Evolutionary conservation across 805 yeast genomes (phyloP).

Genomic region (Metschnikowia peoriensis): DNA sequence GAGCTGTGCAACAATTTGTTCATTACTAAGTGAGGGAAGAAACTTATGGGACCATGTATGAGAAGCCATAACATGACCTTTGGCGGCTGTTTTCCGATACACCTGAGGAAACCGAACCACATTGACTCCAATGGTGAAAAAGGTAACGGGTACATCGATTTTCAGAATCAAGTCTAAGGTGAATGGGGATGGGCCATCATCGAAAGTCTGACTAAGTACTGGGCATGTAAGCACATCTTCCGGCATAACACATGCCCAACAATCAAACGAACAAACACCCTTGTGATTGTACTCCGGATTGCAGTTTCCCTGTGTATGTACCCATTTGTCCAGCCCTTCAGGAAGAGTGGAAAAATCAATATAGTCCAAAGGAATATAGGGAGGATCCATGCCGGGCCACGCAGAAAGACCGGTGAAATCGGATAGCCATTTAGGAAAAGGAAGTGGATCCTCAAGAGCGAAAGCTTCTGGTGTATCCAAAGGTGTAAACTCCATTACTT

Average conservation of each 20-base stretch:
- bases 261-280: slow-evolving; percentile 74
- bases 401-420: slow-evolving; percentile 67
- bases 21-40: slow-evolving; percentile 74
- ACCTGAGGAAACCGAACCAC: slow-evolving; percentile 75
- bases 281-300: slow-evolving; percentile 43
- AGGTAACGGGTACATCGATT: slow-evolving; percentile 60
- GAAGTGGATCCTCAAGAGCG: slow-evolving; percentile 24
- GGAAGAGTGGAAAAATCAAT: slow-evolving; percentile 59
- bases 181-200: slow-evolving; percentile 86
- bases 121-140: slow-evolving; percentile 82
- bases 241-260: slow-evolving; percentile 69
- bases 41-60: slow-evolving; percentile 94
- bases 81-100: slow-evolving; percentile 50
- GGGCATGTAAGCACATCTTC: slow-evolving; percentile 81
- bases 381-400: slow-evolving; percentile 91
- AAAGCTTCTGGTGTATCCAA: slow-evolving; percentile 11
- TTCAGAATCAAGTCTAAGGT: slow-evolving; percentile 59
- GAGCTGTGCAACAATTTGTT: slow-evolving; percentile 81
- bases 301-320: slow-evolving; percentile 61
- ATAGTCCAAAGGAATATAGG: slow-evolving; percentile 78
- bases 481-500: slow-evolving; percentile 3
- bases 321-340: slow-evolving; percentile 27
- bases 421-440: slow-evolving; percentile 78
- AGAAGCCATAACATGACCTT: slow-evolving; percentile 79
- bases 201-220: slow-evolving; percentile 80